Conservation (phyloP, 108 stramenopile genomes). For the Skeletonema tropicum region DNA sequence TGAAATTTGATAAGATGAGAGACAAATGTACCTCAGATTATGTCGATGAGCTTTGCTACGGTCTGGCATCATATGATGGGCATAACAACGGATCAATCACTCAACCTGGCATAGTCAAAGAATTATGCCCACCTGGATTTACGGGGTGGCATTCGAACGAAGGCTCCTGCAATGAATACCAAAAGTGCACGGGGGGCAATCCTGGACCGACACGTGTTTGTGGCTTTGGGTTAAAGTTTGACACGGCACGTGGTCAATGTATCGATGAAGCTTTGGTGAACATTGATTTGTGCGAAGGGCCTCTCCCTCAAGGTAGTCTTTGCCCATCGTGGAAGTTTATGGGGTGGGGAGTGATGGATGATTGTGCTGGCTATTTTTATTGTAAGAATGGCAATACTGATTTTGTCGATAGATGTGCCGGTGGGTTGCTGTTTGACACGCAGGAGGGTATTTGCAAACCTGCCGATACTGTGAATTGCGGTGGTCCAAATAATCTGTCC, state of each 20-base stretch:
- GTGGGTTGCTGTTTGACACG: neutral
- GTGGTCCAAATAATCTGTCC: neutral
- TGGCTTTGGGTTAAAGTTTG: neutral
- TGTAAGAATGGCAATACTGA: neutral
- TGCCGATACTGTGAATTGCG: neutral
- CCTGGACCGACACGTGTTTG: neutral
- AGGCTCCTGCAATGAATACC: neutral
- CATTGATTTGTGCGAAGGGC: neutral
- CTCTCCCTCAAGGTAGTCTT: neutral
- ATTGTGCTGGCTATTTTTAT: neutral
- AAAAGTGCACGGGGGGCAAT: neutral
- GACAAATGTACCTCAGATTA: constrained; percentile 9
- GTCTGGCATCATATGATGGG: neutral
- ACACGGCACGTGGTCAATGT: neutral
- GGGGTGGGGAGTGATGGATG: neutral
- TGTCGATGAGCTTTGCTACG: constrained; percentile 31
- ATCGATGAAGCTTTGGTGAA: constrained; percentile 1
- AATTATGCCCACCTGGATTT: neutral
- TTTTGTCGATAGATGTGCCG: neutral
- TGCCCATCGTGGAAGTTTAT: neutral
- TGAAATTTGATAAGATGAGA: constrained; percentile 26
- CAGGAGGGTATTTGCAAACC: constrained; percentile 1
- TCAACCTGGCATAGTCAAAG: neutral
- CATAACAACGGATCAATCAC: neutral
- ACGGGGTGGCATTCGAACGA: neutral